phyloP scores from a whole-genome alignment of 2,329 filamentous ascomycete species.

The Aspergillus persii region DNA sequence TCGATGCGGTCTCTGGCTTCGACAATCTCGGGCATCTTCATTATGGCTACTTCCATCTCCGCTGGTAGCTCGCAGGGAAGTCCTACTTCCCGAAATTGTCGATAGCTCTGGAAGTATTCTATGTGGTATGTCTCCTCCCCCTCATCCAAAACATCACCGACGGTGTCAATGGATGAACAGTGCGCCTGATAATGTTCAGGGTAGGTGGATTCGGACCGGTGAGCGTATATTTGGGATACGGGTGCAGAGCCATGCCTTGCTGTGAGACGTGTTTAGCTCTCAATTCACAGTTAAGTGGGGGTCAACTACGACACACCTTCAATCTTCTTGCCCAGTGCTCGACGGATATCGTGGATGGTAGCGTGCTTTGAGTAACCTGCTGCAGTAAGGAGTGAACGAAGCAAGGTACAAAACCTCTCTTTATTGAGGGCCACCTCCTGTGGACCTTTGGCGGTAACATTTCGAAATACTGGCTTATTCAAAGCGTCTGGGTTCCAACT shows the following conservation, averaged over 20 bases:
- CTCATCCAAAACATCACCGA: constrained; percentile 17
- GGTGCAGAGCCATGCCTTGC: constrained; percentile 18
- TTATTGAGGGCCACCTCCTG: constrained; percentile 1
- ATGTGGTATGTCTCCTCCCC: constrained; percentile 17
- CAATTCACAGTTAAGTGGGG: no score
- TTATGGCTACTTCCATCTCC: constrained; percentile 13
- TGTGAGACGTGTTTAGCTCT: neutral
- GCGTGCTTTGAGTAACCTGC: neutral
- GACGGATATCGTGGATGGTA: neutral
- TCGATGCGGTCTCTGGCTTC: constrained; percentile 11
- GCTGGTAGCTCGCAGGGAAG: constrained; percentile 11
- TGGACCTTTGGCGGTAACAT: neutral
- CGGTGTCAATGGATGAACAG: constrained; percentile 20
- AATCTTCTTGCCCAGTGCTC: constrained; percentile 1
- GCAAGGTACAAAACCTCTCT: neutral
- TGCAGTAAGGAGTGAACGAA: neutral
- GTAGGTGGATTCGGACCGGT: constrained; percentile 16
- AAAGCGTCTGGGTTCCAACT: neutral
- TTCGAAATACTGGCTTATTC: constrained; percentile 1
- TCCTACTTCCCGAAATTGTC: constrained; percentile 15
- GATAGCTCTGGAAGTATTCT: constrained; percentile 15
- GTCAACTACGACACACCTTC: neutral
- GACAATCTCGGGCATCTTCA: neutral
- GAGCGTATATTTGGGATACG: constrained; percentile 20
- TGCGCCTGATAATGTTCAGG: constrained; percentile 18